Evolutionary conservation across 2,329 filamentous ascomycete species (phyloP), one percentile per base, ranked within the genome.

Genomic region (Trichoderma atrobrunneum): DNA sequence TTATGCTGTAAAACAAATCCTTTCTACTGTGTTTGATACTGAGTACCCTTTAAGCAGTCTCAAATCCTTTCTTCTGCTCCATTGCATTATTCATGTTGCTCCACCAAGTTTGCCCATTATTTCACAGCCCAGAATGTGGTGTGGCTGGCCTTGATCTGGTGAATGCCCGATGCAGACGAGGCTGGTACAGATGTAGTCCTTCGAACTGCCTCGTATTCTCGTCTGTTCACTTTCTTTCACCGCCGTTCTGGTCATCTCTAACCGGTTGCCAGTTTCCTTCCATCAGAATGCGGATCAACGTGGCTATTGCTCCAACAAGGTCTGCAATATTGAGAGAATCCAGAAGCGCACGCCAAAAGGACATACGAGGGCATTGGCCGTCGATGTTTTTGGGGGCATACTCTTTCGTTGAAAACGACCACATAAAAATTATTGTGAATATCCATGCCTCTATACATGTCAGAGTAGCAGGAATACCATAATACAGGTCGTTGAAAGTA

Each of bases 81-180:
- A 43, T n/a, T 43, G 3, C 18, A n/a, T 10, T n/a, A 43, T n/a
- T n/a, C 0, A 5, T 51, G 10, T 51, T 21, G 4, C 4, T 51
- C n/a, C 43, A 5, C 8, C 10, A 21, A 2, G 1, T 43, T 0
- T 21, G 0, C 18, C 5, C 8, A 39, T 39, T 5, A 5, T 21
- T 48, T 11, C 18, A 21, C 4, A 18, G 1, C n/a, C 18, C 18
- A 7, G n/a, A 21, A 18, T 3, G 18, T 21, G 0, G 18, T n/a
- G 0, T 11, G 0, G 0, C 8, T 5, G 43, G 18, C 43, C 43
- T 48, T 21, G n/a, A 51, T 21, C 1, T 6, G 4, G 18, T 1
- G 2, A 21, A 1, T 12, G 2, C 1, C 10, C 43, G 18, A 48
- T 48, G 8, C 18, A 11, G 43, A 48, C 4, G n/a, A 12, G n/a